Percentiles rank a stretch among this genome's conserved stretches.
These are phyloP conservation scores for Lepidopterella palustris DNA, from an alignment of 495 filamentous ascomycete genomes.

Conservation along the genomic window DNA sequence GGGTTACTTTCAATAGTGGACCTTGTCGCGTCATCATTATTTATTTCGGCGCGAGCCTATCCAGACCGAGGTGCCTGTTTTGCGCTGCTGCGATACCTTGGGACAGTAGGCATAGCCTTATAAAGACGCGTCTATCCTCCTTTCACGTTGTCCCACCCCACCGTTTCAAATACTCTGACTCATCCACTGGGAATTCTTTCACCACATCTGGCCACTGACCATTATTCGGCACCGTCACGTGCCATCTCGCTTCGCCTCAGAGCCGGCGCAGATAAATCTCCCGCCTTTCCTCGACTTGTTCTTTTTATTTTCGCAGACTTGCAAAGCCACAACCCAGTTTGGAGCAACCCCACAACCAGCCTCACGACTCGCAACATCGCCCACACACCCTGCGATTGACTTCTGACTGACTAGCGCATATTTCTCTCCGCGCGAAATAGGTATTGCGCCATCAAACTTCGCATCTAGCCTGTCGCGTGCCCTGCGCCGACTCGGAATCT, in stretches of 20 bases:
- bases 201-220: neutral
- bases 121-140: neutral
- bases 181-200: neutral
- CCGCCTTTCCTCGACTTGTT: neutral
- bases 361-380: too few species aligned
- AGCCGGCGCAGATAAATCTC: neutral
- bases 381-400: neutral
- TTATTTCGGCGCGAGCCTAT: too few species aligned
- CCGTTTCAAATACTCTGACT: neutral
- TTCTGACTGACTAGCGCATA: neutral
- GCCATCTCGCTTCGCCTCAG: neutral
- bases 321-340: neutral
- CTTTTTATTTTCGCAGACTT: neutral
- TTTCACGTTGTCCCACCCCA: neutral
- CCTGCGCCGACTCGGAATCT: neutral
- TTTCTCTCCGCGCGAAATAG: neutral
- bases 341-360: neutral
- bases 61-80: too few species aligned
- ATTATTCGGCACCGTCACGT: neutral
- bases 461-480: constrained; percentile 3
- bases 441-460: neutral
- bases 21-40: constrained; percentile 1
- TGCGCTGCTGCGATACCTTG: too few species aligned
- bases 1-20: constrained; percentile 20
- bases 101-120: neutral